Percentiles rank a stretch among this genome's conserved stretches.
Evolutionary conservation across 2,329 filamentous ascomycete genomes (phyloP).

Genomic region (Diaporthe longicolla): DNA sequence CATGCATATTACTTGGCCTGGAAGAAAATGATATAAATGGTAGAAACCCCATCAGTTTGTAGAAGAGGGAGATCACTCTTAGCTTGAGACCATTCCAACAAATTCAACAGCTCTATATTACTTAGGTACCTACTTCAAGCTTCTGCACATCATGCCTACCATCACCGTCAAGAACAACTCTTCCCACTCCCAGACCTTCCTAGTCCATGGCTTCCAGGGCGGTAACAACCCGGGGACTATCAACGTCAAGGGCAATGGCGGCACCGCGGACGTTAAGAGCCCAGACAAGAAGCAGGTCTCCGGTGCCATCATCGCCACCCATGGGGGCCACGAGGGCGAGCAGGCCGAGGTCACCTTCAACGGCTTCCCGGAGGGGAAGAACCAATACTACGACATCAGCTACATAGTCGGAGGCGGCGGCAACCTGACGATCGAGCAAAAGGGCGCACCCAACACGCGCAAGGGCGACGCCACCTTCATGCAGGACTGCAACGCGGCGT

Average conservation of each 20-base stretch:
- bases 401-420: slow-evolving; percentile 56
- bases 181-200: slow-evolving; percentile 36
- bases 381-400: slow-evolving; percentile 53
- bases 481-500: slow-evolving; percentile 54
- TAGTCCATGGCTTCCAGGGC: slow-evolving; percentile 31
- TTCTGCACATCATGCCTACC: slow-evolving; percentile 13
- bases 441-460: slow-evolving; percentile 52
- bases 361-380: slow-evolving; percentile 49
- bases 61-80: no score
- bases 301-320: slow-evolving; percentile 57
- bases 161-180: slow-evolving; percentile 36
- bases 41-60: background rate
- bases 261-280: slow-evolving; percentile 22
- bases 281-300: slow-evolving; percentile 42
- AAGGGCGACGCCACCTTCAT: slow-evolving; percentile 57
- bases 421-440: slow-evolving; percentile 56
- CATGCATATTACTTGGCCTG: background rate
- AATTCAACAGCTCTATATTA: background rate
- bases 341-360: slow-evolving; percentile 58
- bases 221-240: slow-evolving; percentile 28
- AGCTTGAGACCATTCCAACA: background rate
- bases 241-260: slow-evolving; percentile 25
- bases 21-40: background rate
- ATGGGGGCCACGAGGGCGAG: slow-evolving; percentile 55
- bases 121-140: background rate